A percentile compares a stretch with the other conserved stretches of the same genome.
Evolutionary conservation across 495 filamentous ascomycete genomes (phyloP).

Genomic region (Xylaria palmicola): DNA sequence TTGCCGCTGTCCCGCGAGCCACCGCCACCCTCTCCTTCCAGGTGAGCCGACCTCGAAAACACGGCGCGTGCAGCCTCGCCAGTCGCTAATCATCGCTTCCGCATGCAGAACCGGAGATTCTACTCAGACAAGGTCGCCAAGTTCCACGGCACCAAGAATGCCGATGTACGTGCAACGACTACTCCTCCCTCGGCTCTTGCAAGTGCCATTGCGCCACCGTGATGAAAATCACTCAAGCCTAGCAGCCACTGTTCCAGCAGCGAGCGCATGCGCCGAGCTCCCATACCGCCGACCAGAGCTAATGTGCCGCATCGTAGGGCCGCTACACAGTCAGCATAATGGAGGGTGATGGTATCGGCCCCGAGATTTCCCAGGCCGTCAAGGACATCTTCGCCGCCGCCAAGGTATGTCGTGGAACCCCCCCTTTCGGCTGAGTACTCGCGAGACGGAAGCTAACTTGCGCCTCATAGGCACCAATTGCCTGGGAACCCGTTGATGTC

Average conservation of each 20-base stretch:
- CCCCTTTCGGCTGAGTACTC: neutral
- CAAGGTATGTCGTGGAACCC: constrained; percentile 58
- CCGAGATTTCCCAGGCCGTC: constrained; percentile 94
- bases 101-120: constrained; percentile 40
- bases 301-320: constrained; percentile 56
- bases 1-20: constrained; percentile 46
- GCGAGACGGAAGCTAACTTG: constrained; percentile 19
- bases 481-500: constrained; percentile 97
- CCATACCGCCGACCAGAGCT: neutral
- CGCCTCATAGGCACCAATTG: constrained; percentile 71
- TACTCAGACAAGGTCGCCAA: constrained; percentile 77
- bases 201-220: constrained; percentile 14
- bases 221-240: constrained; percentile 48
- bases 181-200: constrained; percentile 1
- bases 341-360: constrained; percentile 97
- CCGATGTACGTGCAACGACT: constrained; percentile 64
- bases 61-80: constrained; percentile 40
- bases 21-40: constrained; percentile 45
- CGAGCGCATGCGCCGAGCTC: neutral
- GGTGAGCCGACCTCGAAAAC: constrained; percentile 46
- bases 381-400: constrained; percentile 97
- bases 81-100: constrained; percentile 20
- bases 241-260: neutral
- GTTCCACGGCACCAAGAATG: constrained; percentile 85
- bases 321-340: constrained; percentile 95